Percentiles rank a stretch among this genome's conserved stretches.
These are phyloP conservation scores for Colletotrichum spaethianum DNA, from an alignment of 2,329 filamentous ascomycete genomes.

Conservation along the genomic window DNA sequence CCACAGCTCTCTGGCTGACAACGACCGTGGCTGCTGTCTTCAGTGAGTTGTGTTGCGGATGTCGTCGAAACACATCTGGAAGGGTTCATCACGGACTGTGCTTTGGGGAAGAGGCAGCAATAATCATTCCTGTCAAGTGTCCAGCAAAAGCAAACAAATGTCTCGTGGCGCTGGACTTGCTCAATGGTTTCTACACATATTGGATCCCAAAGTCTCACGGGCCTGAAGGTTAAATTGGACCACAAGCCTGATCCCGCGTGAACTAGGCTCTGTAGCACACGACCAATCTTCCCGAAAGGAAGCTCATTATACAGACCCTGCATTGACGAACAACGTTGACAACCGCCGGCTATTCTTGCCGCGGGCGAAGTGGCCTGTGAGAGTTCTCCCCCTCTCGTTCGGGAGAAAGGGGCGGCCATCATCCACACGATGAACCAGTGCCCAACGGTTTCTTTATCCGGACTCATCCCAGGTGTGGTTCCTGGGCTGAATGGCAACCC, in stretches of 20 bases:
- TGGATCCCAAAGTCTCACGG: neutral
- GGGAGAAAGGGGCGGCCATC: neutral
- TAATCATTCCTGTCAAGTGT: neutral
- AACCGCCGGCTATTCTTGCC: neutral
- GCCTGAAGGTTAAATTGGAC: neutral
- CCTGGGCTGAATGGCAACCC: neutral
- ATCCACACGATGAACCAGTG: neutral
- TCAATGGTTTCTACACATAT: neutral
- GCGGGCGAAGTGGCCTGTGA: neutral
- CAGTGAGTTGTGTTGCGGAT: neutral
- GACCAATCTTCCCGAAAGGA: neutral
- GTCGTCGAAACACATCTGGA: neutral
- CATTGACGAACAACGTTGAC: neutral
- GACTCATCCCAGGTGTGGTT: neutral
- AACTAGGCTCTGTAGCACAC: constrained; percentile 3
- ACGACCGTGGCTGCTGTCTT: neutral
- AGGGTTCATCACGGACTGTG: neutral
- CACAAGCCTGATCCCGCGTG: neutral
- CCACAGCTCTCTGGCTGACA: neutral
- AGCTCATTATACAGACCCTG: neutral
- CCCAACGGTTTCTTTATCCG: neutral
- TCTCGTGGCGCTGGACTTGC: neutral
- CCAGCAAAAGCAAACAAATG: neutral
- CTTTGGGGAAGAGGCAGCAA: neutral
- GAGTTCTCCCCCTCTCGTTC: neutral